Evolutionary conservation across 495 filamentous ascomycete genomes (phyloP).

Genomic region (Aspergillus asperescens): DNA sequence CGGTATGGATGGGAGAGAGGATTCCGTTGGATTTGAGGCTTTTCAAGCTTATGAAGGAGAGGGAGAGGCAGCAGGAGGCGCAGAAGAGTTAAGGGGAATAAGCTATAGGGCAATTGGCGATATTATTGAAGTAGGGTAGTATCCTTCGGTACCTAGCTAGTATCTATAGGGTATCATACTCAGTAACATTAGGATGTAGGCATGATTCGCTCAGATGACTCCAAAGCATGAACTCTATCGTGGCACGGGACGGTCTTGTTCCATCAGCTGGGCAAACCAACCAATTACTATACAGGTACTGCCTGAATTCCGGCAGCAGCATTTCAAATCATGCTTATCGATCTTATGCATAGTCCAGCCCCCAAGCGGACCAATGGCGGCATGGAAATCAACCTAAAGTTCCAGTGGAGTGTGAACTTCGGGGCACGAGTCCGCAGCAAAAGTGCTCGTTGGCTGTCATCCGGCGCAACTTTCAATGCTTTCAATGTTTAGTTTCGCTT

Average conservation of each 20-base stretch:
- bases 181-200: too few species aligned
- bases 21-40: conserved; percentile 61
- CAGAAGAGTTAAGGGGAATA: neutral
- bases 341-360: neutral
- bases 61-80: conserved; percentile 21
- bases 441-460: neutral
- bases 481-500: neutral
- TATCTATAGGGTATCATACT: too few species aligned
- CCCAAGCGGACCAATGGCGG: neutral
- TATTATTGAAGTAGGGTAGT: too few species aligned
- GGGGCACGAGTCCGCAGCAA: neutral
- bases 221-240: too few species aligned
- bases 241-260: too few species aligned
- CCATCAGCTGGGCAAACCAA: neutral
- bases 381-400: neutral
- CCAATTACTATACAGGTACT: too few species aligned
- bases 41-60: conserved; percentile 46
- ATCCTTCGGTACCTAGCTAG: too few species aligned
- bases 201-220: conserved; percentile 1
- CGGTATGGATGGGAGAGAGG: conserved; percentile 79
- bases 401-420: neutral
- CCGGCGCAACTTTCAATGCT: neutral
- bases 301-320: too few species aligned
- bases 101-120: neutral
- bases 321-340: neutral